Percentiles rank a stretch among this genome's conserved stretches.
Conservation (phyloP, 192 early-diverging fungal species). For the Linnemannia schmuckeri region DNA sequence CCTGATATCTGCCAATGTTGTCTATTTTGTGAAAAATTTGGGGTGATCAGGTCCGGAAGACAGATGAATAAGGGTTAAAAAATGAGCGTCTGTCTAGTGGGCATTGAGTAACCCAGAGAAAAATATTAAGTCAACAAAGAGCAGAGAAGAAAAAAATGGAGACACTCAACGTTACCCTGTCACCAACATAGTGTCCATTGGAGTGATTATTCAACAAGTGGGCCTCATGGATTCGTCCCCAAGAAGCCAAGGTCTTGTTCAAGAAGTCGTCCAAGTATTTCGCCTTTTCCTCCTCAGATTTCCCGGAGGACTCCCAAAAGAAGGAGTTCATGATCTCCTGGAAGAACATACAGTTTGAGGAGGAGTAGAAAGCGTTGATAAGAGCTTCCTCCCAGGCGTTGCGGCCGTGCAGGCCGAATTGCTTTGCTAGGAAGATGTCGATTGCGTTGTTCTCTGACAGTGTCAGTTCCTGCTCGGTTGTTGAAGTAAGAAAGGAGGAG, state of each 20-base stretch:
- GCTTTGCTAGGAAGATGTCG: conserved; percentile 43
- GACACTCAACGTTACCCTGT: conserved; percentile 3
- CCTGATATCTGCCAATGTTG: conserved; percentile 33
- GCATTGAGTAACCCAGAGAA: neutral
- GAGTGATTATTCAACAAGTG: conserved; percentile 25
- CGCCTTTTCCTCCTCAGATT: conserved; percentile 19
- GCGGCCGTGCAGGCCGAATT: conserved; percentile 28
- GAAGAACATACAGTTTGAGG: conserved; percentile 35
- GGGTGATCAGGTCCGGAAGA: too few species aligned
- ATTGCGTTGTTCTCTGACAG: conserved; percentile 36
- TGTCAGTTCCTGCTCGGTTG: neutral
- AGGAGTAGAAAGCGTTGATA: conserved; percentile 36
- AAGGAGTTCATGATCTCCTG: conserved; percentile 41
- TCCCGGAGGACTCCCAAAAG: conserved; percentile 32
- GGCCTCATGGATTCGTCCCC: conserved; percentile 27
- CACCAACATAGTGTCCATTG: conserved; percentile 42
- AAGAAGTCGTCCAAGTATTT: conserved; percentile 32
- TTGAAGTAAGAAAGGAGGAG: neutral
- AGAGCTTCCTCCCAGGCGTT: conserved; percentile 43
- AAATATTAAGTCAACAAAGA: neutral
- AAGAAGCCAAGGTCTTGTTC: conserved; percentile 8
- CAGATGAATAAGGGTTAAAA: too few species aligned
- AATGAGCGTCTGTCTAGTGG: neutral
- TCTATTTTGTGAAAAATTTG: neutral
- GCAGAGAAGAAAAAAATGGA: neutral